Evolutionary conservation across 2,329 filamentous ascomycete genomes (phyloP), one percentile per base, ranked within the genome.

Genomic region (Xylaria sp.): DNA sequence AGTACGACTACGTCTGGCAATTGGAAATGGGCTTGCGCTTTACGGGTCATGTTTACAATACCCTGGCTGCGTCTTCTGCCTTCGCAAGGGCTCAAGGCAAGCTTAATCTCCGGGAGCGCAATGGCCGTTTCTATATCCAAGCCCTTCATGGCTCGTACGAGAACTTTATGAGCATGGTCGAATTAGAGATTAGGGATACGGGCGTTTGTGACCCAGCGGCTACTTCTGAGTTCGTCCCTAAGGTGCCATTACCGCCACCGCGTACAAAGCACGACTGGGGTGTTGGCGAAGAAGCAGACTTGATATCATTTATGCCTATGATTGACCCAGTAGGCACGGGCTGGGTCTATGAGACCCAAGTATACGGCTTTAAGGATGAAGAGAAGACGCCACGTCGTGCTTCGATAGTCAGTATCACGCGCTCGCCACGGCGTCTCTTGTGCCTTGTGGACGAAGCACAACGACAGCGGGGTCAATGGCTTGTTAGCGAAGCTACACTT

Each of bases 401-500:
- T 23, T 84, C 89, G 49, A 89, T 92, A 73, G 86, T 91, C 65
- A 91, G 89, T 4, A 87, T 88, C 0, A 85, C 83, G 1, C 86
- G 90, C 3, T 78, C 91, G 31, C 89, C 85, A 37, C 83, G 85
- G 21, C 83, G 87, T 4, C 80, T 92, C 1, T 77, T 92, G 4
- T 77, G 83, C 49, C 85, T 85, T 7, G 91, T 92, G 86, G 89
- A 92, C 77, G 83, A 89, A 65, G 89, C 91, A 69, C 88, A 87
- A 56, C 86, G 79, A 71, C 79, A 82, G 23, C 79, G 83, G 69
- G 86, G 84, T 63, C 89, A 87, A 75, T 87, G 80, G 76, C 91
- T 89, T 86, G 92, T 90, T 73, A 85, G 84, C n/a, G 90, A 93
- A 74, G 92, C 92, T 88, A 92, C 88, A 76, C 88, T 89, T 2